phyloP scores from a whole-genome alignment of 2,329 filamentous ascomycete species.

The Alternaria triticina region DNA sequence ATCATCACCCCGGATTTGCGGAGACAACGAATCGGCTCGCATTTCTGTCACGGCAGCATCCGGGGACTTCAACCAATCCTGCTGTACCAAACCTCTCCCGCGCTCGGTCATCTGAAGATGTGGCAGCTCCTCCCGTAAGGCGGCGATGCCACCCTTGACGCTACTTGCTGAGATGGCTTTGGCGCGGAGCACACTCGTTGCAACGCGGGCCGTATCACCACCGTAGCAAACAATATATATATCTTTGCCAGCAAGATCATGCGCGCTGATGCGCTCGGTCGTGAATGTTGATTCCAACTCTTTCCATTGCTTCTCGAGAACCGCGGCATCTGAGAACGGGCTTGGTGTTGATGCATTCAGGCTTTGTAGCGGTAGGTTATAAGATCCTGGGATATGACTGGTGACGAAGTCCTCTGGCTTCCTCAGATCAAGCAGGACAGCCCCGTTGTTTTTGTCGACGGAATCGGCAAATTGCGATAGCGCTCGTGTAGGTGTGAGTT shows the following conservation, averaged over 20 bases:
- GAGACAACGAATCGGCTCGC: conserved; percentile 8
- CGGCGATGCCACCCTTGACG: conserved; percentile 23
- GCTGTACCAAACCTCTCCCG: conserved; percentile 2
- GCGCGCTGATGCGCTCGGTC: conserved; percentile 20
- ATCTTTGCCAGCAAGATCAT: conserved; percentile 24
- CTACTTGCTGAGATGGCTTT: conserved; percentile 22
- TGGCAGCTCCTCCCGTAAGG: conserved; percentile 17
- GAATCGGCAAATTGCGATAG: conserved; percentile 16
- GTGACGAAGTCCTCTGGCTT: conserved; percentile 24
- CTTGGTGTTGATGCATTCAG: conserved; percentile 11
- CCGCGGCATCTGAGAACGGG: conserved; percentile 21
- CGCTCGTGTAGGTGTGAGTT: conserved; percentile 16
- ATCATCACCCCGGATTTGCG: background rate
- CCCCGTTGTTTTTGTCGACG: background rate
- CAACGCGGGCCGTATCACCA: conserved; percentile 26
- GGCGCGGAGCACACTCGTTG: conserved; percentile 26
- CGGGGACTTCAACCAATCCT: conserved; percentile 8
- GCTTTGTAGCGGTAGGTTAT: conserved; percentile 28
- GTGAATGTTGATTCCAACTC: conserved; percentile 27
- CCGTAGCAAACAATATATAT: conserved; percentile 26
- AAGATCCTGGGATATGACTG: conserved; percentile 25
- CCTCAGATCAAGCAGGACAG: conserved; percentile 22
- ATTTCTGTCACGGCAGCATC: background rate
- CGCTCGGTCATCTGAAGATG: conserved; percentile 14
- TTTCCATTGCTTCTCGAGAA: conserved; percentile 27